Evolutionary conservation across 352 stramenopile genomes (phyloP).

Genomic region (Thraustochytrium striatum): DNA sequence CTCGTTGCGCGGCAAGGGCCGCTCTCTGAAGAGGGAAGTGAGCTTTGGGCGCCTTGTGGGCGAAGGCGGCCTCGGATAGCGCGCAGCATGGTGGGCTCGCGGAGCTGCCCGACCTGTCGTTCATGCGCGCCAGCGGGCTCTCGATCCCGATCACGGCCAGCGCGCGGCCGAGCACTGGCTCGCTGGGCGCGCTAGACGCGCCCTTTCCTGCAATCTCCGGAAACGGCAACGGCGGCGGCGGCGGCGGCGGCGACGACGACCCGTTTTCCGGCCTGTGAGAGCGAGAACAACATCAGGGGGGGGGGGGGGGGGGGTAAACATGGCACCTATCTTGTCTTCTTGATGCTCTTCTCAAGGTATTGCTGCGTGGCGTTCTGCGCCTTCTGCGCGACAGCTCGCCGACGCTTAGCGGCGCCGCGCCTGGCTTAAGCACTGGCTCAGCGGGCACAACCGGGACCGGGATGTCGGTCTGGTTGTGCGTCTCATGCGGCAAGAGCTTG

Average conservation of each 20-base stretch:
- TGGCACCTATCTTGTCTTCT: slow-evolving; percentile 17
- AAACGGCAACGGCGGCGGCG: no score
- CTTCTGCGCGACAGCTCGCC: slow-evolving; percentile 60
- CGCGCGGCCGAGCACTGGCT: neutral
- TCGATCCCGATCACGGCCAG: neutral
- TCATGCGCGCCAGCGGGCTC: no score
- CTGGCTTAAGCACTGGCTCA: slow-evolving; percentile 56
- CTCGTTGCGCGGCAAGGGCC: neutral
- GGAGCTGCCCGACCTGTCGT: no score
- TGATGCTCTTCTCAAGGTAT: slow-evolving; percentile 34
- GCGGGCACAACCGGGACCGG: slow-evolving; percentile 56
- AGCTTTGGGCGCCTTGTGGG: neutral
- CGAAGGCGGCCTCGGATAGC: neutral
- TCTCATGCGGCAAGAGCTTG: slow-evolving; percentile 53
- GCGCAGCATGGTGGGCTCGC: no score
- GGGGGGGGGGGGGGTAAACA: no score
- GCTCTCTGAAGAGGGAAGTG: no score
- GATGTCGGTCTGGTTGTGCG: slow-evolving; percentile 60
- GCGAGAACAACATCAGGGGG: no score
- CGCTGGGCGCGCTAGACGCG: no score
- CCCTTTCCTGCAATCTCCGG: no score
- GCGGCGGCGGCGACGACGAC: no score
- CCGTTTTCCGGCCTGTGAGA: no score
- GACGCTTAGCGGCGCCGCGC: slow-evolving; percentile 54
- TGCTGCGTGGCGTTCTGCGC: slow-evolving; percentile 48